Conservation (phyloP, 2,329 filamentous ascomycete genomes). For the Fusarium duplospermum region DNA sequence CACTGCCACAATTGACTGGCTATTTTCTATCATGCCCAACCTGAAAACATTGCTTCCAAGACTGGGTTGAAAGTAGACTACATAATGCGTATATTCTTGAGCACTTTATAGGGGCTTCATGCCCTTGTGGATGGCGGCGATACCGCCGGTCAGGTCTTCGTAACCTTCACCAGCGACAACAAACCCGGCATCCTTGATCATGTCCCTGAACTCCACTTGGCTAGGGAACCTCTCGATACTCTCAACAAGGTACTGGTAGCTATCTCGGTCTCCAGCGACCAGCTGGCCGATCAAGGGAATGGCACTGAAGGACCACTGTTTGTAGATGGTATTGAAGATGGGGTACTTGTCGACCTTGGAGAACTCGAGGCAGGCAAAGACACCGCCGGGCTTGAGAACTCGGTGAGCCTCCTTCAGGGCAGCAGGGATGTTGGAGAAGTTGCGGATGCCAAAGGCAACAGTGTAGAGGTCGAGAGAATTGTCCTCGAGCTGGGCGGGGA, state of each 20-base stretch:
- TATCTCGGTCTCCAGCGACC: constrained; percentile 92
- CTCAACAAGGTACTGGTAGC: constrained; percentile 98
- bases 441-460: constrained; percentile 96
- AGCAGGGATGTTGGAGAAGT: constrained; percentile 91
- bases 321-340: constrained; percentile 87
- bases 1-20: constrained; percentile 32
- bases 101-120: constrained; percentile 75
- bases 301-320: constrained; percentile 93
- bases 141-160: constrained; percentile 90
- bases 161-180: constrained; percentile 83
- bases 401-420: constrained; percentile 87
- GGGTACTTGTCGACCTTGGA: constrained; percentile 81
- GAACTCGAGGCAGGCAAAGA: constrained; percentile 98
- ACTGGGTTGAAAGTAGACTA: constrained; percentile 37
- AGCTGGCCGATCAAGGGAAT: constrained; percentile 96
- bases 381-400: constrained; percentile 91
- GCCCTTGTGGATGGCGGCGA: constrained; percentile 96
- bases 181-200: constrained; percentile 89
- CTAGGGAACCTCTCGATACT: constrained; percentile 94
- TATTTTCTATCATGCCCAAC: constrained; percentile 19
- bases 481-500: constrained; percentile 71
- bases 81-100: constrained; percentile 26
- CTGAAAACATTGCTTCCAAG: constrained; percentile 11
- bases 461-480: constrained; percentile 93
- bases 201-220: constrained; percentile 84